Base-by-base conservation (phyloP, 2,329 filamentous ascomycete species). In the Botrytis aclada region DNA sequence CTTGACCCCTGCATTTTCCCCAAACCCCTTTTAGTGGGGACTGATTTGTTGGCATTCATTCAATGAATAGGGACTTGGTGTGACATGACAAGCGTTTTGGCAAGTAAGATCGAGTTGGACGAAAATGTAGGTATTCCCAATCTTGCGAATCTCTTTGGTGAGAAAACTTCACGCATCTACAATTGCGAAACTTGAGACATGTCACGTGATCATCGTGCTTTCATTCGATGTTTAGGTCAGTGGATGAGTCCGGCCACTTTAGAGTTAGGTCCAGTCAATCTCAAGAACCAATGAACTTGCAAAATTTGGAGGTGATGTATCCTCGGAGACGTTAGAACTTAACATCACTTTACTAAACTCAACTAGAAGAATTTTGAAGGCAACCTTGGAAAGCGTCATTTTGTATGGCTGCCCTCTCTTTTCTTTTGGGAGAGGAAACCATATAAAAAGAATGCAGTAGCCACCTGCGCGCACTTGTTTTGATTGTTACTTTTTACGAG, bases 1-100 rank as follows among this genome's bases (percentile, higher is more conserved):
- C 56, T 37, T 32, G 45, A 41, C 69, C 56, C 69, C 58, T 65
- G 56, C 56, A 51, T 71, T 63, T 71, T 54, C 41, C 56, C 34
- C 32, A 25, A 29, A 43, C 54, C 41, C 32, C 32, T 22, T 32
- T 71, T 65, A 51, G 69, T 71, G 69, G 60, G 16, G 43, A 67
- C n/a, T 5, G 34, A 39, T 39, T 67, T 39, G 45, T 67, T 54
- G 45, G 64, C 32, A 54, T 39, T 39, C 34, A n/a, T 47, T 51
- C 34, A 14, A 22, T 39, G 25, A 39, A 54, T 12, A 29, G 37
- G n/a, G 14, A 29, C 39, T 51, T 51, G 34, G 34, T 67, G 69
- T 43, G 8, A 56, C 32, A 45, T 63, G 32, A 51, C 29, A 41
- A 25, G 58, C 25, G 8, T 54, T 64, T 54, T n/a, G 14, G n/a